Evolutionary conservation across 2,329 filamentous ascomycete species (phyloP).

Genomic region (Ophiostoma pallidulum): DNA sequence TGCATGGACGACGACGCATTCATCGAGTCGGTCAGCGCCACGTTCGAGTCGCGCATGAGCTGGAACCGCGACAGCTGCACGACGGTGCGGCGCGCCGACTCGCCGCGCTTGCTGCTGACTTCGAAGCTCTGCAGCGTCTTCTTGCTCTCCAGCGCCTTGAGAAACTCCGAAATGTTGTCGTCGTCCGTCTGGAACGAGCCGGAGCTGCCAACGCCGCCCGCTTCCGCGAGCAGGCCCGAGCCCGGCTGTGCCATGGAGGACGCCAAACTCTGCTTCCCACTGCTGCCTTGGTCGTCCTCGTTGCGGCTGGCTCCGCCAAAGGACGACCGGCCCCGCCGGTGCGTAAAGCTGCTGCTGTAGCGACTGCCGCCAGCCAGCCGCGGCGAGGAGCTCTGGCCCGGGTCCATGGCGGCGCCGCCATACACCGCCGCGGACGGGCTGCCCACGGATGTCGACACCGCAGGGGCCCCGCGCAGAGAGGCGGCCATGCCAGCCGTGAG

Average conservation of each 20-base stretch:
- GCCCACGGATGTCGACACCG: conserved; percentile 32
- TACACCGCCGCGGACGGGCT: conserved; percentile 7
- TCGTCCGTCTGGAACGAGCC: conserved; percentile 67
- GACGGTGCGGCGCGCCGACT: conserved; percentile 63
- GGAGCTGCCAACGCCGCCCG: conserved; percentile 48
- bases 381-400: conserved; percentile 62
- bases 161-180: conserved; percentile 86
- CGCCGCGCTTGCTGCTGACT: conserved; percentile 54
- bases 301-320: conserved; percentile 60
- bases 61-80: conserved; percentile 80
- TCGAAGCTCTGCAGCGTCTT: conserved; percentile 81
- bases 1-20: conserved; percentile 84
- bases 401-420: conserved; percentile 26
- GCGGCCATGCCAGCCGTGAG: conserved; percentile 67
- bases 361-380: conserved; percentile 63
- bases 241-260: conserved; percentile 64
- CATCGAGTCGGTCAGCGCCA: conserved; percentile 84
- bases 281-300: conserved; percentile 69
- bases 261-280: conserved; percentile 66
- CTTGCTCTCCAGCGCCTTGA: conserved; percentile 78
- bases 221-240: conserved; percentile 68
- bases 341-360: conserved; percentile 91
- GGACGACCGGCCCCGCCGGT: conserved; percentile 69
- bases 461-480: conserved; percentile 57
- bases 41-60: conserved; percentile 80